Conservation (phyloP, 2,329 filamentous ascomycete species). For the Aspergillus viridinutans region DNA sequence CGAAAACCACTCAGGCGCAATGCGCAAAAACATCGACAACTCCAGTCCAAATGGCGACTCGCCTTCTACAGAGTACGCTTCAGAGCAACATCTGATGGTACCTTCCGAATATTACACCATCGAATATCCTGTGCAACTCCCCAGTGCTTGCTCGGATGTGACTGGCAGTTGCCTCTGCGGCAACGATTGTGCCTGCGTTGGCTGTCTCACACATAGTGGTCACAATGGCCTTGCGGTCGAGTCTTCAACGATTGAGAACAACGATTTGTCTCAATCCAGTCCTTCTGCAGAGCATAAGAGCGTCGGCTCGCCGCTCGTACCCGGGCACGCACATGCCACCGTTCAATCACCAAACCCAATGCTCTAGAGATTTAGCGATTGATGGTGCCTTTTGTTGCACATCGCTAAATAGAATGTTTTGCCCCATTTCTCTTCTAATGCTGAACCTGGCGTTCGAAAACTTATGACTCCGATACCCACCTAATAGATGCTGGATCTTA, state of each 20-base stretch:
- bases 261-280: neutral
- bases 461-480: constrained; percentile 29
- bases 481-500: constrained; percentile 13
- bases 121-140: constrained; percentile 38
- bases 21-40: constrained; percentile 2
- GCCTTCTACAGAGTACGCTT: constrained; percentile 19
- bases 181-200: constrained; percentile 50
- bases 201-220: constrained; percentile 50
- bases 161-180: constrained; percentile 51
- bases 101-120: constrained; percentile 40
- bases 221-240: constrained; percentile 43
- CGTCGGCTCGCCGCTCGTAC: constrained; percentile 13
- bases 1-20: constrained; percentile 12
- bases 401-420: neutral
- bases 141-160: constrained; percentile 42
- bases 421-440: neutral
- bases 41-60: constrained; percentile 15
- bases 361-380: constrained; percentile 10
- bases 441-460: constrained; percentile 12
- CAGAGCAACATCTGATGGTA: constrained; percentile 34
- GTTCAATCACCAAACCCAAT: constrained; percentile 20
- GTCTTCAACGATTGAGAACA: constrained; percentile 7
- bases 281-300: constrained; percentile 1
- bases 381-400: neutral
- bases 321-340: constrained; percentile 15